These are phyloP conservation scores for Salix purpurea DNA, from an alignment of 345 rosid species.

Conservation along the genomic window DNA sequence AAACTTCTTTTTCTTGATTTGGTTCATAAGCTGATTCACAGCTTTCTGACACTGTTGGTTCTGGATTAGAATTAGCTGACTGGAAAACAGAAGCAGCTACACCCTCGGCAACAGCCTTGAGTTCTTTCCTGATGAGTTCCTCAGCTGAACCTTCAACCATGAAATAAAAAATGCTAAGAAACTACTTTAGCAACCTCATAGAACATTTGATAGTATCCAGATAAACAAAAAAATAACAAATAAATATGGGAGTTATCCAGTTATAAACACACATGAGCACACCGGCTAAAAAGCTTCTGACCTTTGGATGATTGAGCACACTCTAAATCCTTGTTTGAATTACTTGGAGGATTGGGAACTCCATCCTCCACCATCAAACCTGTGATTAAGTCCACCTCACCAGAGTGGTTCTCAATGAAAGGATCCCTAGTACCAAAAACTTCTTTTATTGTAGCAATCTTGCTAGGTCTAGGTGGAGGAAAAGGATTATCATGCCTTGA, in stretches of 20 bases:
- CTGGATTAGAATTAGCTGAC: slow-evolving; percentile 32
- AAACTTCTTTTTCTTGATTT: slow-evolving; percentile 25
- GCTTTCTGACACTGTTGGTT: slow-evolving; percentile 16
- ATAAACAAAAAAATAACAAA: background rate
- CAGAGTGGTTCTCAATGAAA: slow-evolving; percentile 29
- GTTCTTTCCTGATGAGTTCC: slow-evolving; percentile 59
- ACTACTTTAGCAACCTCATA: background rate
- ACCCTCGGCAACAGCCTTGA: slow-evolving; percentile 65
- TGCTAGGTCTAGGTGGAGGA: slow-evolving; percentile 59
- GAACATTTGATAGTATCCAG: background rate
- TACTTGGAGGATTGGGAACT: slow-evolving; percentile 20
- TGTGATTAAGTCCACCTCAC: slow-evolving; percentile 22
- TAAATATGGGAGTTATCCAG: background rate
- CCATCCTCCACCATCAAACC: slow-evolving; percentile 31
- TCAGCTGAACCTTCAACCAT: slow-evolving; percentile 38
- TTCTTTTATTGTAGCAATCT: slow-evolving; percentile 42
- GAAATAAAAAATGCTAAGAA: slow-evolving; percentile 11
- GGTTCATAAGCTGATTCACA: slow-evolving; percentile 26
- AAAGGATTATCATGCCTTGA: slow-evolving; percentile 41
- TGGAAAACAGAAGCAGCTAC: slow-evolving; percentile 58
- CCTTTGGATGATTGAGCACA: slow-evolving; percentile 39
- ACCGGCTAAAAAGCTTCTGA: slow-evolving; percentile 13
- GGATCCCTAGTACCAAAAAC: slow-evolving; percentile 35
- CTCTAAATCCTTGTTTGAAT: slow-evolving; percentile 37
- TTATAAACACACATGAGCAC: background rate